Evolutionary conservation across 306 rosid species (phyloP).

Genomic region (Albizia julibrissin): DNA sequence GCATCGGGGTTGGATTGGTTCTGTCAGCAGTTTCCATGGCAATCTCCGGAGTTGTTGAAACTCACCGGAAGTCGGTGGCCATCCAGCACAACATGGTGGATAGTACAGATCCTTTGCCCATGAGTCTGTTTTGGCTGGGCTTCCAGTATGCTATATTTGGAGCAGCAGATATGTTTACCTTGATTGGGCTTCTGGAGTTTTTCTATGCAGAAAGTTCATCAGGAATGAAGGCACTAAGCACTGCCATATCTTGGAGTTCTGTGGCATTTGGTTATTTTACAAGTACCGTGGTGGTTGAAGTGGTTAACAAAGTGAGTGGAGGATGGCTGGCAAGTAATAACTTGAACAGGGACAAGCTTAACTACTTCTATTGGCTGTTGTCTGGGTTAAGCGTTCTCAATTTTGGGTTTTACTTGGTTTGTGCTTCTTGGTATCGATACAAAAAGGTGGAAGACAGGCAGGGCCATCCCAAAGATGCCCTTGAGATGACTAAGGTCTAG

Average conservation of each 20-base stretch:
- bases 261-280: constrained; percentile 47
- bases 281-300: constrained; percentile 51
- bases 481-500: background rate
- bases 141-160: constrained; percentile 73
- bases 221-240: constrained; percentile 50
- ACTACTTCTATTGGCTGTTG: constrained; percentile 13
- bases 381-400: background rate
- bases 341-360: constrained; percentile 16
- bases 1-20: constrained; percentile 72
- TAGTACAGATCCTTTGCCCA: constrained; percentile 56
- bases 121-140: constrained; percentile 72
- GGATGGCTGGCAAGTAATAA: constrained; percentile 20
- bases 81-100: constrained; percentile 15
- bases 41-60: background rate
- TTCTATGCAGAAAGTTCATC: constrained; percentile 84
- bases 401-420: constrained; percentile 10
- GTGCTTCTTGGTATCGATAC: constrained; percentile 23
- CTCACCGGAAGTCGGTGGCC: constrained; percentile 12
- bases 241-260: constrained; percentile 54
- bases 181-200: constrained; percentile 70
- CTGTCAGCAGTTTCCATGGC: constrained; percentile 50
- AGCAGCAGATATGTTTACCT: constrained; percentile 16
- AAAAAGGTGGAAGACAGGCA: background rate
- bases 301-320: constrained; percentile 15
- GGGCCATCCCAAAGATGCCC: background rate